Percentiles rank a stretch among this genome's conserved stretches.
phyloP scores from a whole-genome alignment of 1,284 basidiomycete genomes.

The Chondrostereum purpureum region DNA sequence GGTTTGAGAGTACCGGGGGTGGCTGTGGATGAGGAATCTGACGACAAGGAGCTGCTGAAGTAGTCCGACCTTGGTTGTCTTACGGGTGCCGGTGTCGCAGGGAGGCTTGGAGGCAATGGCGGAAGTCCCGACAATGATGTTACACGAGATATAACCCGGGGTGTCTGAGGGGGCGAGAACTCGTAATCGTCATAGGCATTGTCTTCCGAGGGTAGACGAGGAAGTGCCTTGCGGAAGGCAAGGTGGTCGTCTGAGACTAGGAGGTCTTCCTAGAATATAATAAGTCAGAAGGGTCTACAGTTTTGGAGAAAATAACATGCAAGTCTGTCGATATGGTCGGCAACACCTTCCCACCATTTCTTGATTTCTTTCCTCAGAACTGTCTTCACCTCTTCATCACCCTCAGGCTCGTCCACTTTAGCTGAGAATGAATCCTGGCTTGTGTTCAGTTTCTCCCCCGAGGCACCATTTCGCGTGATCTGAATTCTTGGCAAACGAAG shows the following conservation, averaged over 20 bases:
- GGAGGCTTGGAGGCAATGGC: background rate
- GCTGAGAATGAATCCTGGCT: background rate
- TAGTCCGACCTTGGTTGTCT: background rate
- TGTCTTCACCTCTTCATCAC: slow-evolving; percentile 36
- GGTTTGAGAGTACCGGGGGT: slow-evolving; percentile 9
- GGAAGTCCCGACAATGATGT: slow-evolving; percentile 13
- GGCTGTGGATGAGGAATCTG: slow-evolving; percentile 5
- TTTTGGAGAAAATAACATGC: slow-evolving; percentile 28
- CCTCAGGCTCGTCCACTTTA: slow-evolving; percentile 2
- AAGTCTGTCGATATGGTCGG: slow-evolving; percentile 53
- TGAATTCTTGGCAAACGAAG: background rate
- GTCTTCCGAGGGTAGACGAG: slow-evolving; percentile 49
- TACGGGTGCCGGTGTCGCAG: background rate
- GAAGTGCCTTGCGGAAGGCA: slow-evolving; percentile 38
- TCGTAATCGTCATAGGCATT: slow-evolving; percentile 36
- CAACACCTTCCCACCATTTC: slow-evolving; percentile 57
- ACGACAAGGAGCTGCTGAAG: background rate
- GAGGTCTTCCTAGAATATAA: slow-evolving; percentile 33
- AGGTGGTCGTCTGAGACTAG: slow-evolving; percentile 25
- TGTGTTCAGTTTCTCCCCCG: background rate
- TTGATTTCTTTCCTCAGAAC: slow-evolving; percentile 56
- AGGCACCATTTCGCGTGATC: no score
- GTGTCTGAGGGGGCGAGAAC: slow-evolving; percentile 15
- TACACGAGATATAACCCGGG: slow-evolving; percentile 16
- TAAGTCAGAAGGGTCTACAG: slow-evolving; percentile 4